Evolutionary conservation across 2,329 filamentous ascomycete species (phyloP).

Genomic region (Paecilomyces dactylethromorphus): DNA sequence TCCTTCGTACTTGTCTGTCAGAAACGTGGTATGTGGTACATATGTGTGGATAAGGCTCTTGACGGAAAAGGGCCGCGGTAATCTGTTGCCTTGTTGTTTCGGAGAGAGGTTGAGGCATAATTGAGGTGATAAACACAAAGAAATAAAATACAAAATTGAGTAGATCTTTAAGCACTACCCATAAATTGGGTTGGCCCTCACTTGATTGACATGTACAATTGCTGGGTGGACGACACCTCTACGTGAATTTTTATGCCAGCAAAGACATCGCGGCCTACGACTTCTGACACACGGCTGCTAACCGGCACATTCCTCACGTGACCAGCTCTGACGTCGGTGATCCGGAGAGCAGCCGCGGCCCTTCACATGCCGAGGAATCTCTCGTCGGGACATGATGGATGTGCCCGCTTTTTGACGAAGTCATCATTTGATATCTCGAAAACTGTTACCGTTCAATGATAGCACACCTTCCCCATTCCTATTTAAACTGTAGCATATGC

Average conservation of each 20-base stretch:
- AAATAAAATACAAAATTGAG: background rate
- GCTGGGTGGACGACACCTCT: background rate
- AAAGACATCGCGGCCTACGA: background rate
- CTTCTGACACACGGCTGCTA: background rate
- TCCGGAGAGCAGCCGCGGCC: background rate
- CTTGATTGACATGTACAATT: background rate
- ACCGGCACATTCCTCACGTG: conserved; percentile 18
- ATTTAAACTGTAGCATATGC: background rate
- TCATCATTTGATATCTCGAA: background rate
- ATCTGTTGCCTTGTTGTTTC: conserved; percentile 2
- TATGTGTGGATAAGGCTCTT: conserved; percentile 5
- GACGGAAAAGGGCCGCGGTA: conserved; percentile 5
- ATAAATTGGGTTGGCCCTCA: background rate
- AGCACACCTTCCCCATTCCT: background rate
- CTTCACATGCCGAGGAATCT: conserved; percentile 36
- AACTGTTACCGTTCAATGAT: background rate
- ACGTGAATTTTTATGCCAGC: background rate
- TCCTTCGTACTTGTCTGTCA: conserved; percentile 27
- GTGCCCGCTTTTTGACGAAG: conserved; percentile 4
- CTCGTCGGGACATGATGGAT: conserved; percentile 3
- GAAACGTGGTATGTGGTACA: conserved; percentile 31
- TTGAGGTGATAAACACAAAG: background rate
- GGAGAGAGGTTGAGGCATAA: conserved; percentile 1
- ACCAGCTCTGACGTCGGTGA: conserved; percentile 23
- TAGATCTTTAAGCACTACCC: background rate